These are phyloP conservation scores for Phytopythium aichiense DNA, from an alignment of 352 stramenopile genomes.

Conservation along the genomic window DNA sequence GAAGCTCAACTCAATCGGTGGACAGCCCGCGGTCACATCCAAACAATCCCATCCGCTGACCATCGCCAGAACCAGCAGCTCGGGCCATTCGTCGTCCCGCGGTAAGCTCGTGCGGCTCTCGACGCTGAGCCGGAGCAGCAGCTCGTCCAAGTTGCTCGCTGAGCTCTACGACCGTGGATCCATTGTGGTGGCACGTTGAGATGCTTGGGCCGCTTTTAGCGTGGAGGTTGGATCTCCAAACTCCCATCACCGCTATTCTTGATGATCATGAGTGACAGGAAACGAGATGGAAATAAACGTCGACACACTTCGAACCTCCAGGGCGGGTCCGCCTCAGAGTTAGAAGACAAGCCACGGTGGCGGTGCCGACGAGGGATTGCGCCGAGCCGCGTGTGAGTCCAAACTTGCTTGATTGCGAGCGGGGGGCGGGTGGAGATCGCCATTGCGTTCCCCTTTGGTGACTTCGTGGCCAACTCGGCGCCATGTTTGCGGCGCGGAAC, in stretches of 20 bases:
- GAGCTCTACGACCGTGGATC: slow-evolving; percentile 4
- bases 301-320: not conserved
- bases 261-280: not conserved
- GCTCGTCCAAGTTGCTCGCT: slow-evolving; percentile 4
- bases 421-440: not conserved
- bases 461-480: not conserved
- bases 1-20: not conserved
- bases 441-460: not conserved
- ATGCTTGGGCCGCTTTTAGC: not conserved
- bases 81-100: slow-evolving; percentile 15
- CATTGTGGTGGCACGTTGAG: not conserved
- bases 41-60: not conserved
- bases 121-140: slow-evolving; percentile 19
- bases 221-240: not conserved
- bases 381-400: too few species aligned
- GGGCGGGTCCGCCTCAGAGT: not conserved
- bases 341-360: not conserved
- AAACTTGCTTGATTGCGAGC: not conserved
- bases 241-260: not conserved
- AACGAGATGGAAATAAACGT: not conserved
- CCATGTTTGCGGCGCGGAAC: slow-evolving; percentile 23
- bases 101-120: slow-evolving; percentile 17
- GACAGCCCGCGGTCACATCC: not conserved
- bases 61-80: slow-evolving; percentile 12
- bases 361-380: not conserved